Conservation (phyloP, 148 eudicot genomes). For the Silene uniflora region DNA sequence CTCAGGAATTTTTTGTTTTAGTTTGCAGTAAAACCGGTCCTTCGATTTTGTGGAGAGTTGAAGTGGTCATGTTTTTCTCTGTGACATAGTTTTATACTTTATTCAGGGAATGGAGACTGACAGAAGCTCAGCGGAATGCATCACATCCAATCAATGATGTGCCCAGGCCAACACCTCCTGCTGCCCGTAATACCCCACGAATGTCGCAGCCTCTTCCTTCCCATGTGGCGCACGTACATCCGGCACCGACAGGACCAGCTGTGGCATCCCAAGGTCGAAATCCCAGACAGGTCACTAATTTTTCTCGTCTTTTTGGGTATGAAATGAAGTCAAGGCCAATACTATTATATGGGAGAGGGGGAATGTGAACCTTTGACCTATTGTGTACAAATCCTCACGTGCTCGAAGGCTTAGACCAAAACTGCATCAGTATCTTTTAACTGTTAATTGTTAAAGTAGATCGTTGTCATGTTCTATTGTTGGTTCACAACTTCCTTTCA, state of each 20-base stretch:
- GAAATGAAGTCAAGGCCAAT: too few relatives aligned
- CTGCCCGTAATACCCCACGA: conserved; percentile 72
- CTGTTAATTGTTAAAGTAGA: too few relatives aligned
- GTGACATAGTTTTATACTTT: conserved; percentile 10
- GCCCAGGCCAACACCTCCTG: conserved; percentile 51
- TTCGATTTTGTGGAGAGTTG: not conserved
- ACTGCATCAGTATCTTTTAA: too few relatives aligned
- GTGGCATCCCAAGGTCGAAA: conserved; percentile 55
- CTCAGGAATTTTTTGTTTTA: too few relatives aligned
- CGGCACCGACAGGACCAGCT: conserved; percentile 40
- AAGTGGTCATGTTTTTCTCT: not conserved
- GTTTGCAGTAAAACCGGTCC: too few relatives aligned
- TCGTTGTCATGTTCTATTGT: too few relatives aligned
- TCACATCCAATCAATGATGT: conserved; percentile 58
- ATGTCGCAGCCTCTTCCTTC: conserved; percentile 46
- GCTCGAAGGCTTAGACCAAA: too few relatives aligned
- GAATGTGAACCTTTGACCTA: too few relatives aligned
- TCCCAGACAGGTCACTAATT: conserved; percentile 36
- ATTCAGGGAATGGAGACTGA: conserved; percentile 83
- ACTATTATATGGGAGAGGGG: too few relatives aligned
- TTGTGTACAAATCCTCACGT: too few relatives aligned
- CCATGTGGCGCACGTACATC: conserved; percentile 48
- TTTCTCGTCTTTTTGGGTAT: conserved; percentile 3
- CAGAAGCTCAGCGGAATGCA: conserved; percentile 47
- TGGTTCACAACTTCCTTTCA: not conserved